phyloP scores from a whole-genome alignment of 805 yeast species.

The Maudiozyma barnettii region DNA sequence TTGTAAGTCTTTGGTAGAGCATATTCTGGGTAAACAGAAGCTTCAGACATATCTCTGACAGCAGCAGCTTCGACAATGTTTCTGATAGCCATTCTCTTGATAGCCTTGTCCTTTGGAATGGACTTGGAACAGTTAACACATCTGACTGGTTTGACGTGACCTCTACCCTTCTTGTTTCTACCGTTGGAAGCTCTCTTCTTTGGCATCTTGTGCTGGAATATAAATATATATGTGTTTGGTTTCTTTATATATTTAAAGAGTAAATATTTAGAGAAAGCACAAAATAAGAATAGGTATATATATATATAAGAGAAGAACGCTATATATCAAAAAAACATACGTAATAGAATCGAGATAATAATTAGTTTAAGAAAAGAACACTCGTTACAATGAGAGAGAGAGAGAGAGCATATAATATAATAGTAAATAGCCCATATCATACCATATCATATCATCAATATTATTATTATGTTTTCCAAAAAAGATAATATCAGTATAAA shows the following conservation, averaged over 20 bases:
- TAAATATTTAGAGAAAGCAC: neutral
- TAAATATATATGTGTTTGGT: neutral
- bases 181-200: conserved; percentile 99
- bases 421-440: too few species aligned
- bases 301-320: too few species aligned
- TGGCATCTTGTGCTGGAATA: conserved; percentile 63
- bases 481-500: too few species aligned
- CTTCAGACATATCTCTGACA: conserved; percentile 98
- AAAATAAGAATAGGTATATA: neutral
- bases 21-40: conserved; percentile 98
- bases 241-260: neutral
- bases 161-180: conserved; percentile 99
- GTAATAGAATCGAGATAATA: too few species aligned
- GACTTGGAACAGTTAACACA: conserved; percentile 99
- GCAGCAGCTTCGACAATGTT: conserved; percentile 99
- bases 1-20: conserved; percentile 99
- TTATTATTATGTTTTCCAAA: too few species aligned
- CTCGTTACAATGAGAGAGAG: too few species aligned
- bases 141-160: conserved; percentile 99
- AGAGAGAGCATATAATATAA: too few species aligned
- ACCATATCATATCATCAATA: too few species aligned
- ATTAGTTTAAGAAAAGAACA: too few species aligned
- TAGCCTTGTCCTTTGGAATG: conserved; percentile 99
- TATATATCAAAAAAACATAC: too few species aligned
- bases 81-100: conserved; percentile 99